Evolutionary conservation across 2,329 filamentous ascomycete species (phyloP).

Genomic region (Aureobasidium sp.): DNA sequence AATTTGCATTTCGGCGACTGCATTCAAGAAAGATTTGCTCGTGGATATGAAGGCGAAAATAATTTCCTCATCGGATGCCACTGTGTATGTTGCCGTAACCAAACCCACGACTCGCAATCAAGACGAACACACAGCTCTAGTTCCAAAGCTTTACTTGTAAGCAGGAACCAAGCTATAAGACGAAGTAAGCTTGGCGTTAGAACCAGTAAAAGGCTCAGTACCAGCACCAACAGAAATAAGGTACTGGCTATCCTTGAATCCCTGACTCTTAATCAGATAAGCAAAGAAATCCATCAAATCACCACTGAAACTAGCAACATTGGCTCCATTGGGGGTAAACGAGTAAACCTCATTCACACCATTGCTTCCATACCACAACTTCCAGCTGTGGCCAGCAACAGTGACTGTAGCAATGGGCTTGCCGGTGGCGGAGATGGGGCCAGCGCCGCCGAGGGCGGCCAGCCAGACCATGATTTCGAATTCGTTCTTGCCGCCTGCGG

Average conservation of each 20-base stretch:
- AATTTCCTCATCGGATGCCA: too few relatives aligned
- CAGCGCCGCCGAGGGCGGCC: slow-evolving; percentile 47
- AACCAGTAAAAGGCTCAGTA: slow-evolving; percentile 49
- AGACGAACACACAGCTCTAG: too few relatives aligned
- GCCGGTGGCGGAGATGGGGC: slow-evolving; percentile 51
- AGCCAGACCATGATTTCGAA: slow-evolving; percentile 64
- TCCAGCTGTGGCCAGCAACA: slow-evolving; percentile 47
- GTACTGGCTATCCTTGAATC: slow-evolving; percentile 42
- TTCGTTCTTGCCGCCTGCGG: slow-evolving; percentile 37
- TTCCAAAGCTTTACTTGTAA: neutral
- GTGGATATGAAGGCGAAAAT: too few relatives aligned
- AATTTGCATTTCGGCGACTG: too few relatives aligned
- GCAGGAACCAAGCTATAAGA: slow-evolving; percentile 8
- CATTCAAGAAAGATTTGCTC: too few relatives aligned
- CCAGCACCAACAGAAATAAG: slow-evolving; percentile 46
- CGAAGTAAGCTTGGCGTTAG: slow-evolving; percentile 35
- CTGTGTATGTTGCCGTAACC: too few relatives aligned
- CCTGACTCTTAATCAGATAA: slow-evolving; percentile 45
- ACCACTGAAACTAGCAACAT: slow-evolving; percentile 44
- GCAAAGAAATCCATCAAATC: slow-evolving; percentile 51
- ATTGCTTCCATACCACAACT: slow-evolving; percentile 54
- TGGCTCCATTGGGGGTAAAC: slow-evolving; percentile 43
- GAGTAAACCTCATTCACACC: slow-evolving; percentile 52
- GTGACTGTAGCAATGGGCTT: slow-evolving; percentile 43
- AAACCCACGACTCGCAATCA: too few relatives aligned